These are phyloP conservation scores for Crithidia fasciculata DNA, from an alignment of 208 protist species.

Conservation along the genomic window DNA sequence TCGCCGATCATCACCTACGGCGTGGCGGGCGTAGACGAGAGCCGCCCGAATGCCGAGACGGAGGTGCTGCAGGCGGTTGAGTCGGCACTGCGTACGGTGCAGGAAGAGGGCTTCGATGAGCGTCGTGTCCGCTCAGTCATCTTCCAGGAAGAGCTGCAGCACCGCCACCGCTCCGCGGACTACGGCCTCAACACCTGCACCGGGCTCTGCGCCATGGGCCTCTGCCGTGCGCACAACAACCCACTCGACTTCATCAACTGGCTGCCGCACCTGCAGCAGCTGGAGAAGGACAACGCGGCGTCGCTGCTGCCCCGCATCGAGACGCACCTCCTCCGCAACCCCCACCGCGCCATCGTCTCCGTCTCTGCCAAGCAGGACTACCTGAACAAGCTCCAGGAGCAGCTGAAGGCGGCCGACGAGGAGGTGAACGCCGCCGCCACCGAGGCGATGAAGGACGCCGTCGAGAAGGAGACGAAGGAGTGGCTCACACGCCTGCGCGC, in stretches of 20 bases:
- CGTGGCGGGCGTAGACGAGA: slow-evolving; percentile 86
- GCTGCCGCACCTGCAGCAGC: slow-evolving; percentile 74
- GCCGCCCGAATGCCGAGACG: slow-evolving; percentile 50
- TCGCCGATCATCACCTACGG: slow-evolving; percentile 89
- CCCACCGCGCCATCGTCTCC: slow-evolving; percentile 65
- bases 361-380: slow-evolving; percentile 75
- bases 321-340: slow-evolving; percentile 72
- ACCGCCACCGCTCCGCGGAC: slow-evolving; percentile 86
- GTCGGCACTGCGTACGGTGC: slow-evolving; percentile 56
- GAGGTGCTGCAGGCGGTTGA: slow-evolving; percentile 73
- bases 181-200: slow-evolving; percentile 88
- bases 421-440: slow-evolving; percentile 63
- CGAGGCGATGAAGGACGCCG: slow-evolving; percentile 50
- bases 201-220: slow-evolving; percentile 69
- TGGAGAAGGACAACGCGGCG: slow-evolving; percentile 57
- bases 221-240: slow-evolving; percentile 75
- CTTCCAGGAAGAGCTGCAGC: slow-evolving; percentile 90
- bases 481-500: slow-evolving; percentile 71
- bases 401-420: slow-evolving; percentile 59
- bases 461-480: slow-evolving; percentile 67
- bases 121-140: slow-evolving; percentile 84
- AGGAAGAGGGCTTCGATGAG: slow-evolving; percentile 83
- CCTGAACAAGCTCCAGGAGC: slow-evolving; percentile 66
- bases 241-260: slow-evolving; percentile 88
- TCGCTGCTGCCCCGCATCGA: slow-evolving; percentile 76